A percentile compares a stretch with the other conserved stretches of the same genome.
Conservation (phyloP, 2,329 filamentous ascomycete genomes). For the Periglandula ipomoeae region DNA sequence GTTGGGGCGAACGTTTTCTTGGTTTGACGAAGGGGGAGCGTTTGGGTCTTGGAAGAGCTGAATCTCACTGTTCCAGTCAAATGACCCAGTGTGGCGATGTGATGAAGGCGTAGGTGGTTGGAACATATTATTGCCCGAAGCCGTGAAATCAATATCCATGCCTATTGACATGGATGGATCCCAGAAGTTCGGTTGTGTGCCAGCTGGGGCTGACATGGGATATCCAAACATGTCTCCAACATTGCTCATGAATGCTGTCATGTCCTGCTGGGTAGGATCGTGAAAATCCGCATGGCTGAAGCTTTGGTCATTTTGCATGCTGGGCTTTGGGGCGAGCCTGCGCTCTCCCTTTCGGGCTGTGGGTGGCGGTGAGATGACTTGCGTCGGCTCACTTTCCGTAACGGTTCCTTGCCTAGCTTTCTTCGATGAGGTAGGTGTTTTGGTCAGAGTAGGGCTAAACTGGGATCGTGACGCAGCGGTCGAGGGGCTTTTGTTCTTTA, state of each 20-base stretch:
- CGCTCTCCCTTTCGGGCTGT: constrained; percentile 46
- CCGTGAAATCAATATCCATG: constrained; percentile 52
- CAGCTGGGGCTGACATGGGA: constrained; percentile 48
- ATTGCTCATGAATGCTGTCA: constrained; percentile 36
- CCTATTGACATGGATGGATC: constrained; percentile 42
- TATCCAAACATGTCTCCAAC: constrained; percentile 50
- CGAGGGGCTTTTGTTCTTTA: constrained; percentile 19
- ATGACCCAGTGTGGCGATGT: constrained; percentile 39
- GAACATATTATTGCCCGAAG: constrained; percentile 35
- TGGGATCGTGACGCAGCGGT: constrained; percentile 18
- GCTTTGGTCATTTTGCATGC: constrained; percentile 49
- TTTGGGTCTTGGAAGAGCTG: constrained; percentile 44
- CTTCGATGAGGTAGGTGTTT: constrained; percentile 24
- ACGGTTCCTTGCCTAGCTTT: constrained; percentile 35
- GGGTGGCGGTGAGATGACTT: constrained; percentile 52
- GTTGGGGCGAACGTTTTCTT: constrained; percentile 26
- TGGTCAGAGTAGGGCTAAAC: constrained; percentile 19
- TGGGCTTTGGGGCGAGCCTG: constrained; percentile 45
- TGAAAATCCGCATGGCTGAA: constrained; percentile 44
- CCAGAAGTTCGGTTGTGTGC: constrained; percentile 47
- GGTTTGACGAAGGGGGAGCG: constrained; percentile 22
- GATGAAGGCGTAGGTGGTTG: constrained; percentile 20
- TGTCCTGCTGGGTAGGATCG: constrained; percentile 38
- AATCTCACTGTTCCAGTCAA: constrained; percentile 48
- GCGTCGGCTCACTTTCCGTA: constrained; percentile 26